Evolutionary conservation across 352 stramenopile species (phyloP).

Genomic region (Globisporangium nodosum): DNA sequence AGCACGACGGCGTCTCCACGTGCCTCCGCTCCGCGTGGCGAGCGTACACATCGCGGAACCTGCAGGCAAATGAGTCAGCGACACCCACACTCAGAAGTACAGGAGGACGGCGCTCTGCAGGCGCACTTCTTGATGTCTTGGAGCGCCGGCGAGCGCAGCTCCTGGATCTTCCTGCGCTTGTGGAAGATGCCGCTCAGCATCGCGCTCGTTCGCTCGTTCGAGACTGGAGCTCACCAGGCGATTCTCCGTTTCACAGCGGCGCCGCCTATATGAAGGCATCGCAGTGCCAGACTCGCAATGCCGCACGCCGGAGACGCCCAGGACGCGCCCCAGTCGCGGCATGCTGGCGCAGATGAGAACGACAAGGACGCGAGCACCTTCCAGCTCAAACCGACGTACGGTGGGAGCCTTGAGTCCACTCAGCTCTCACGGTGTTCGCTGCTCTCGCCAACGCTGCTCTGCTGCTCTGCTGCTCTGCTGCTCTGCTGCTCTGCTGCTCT

Average conservation of each 20-base stretch:
- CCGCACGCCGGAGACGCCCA: background rate
- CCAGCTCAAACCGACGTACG: conserved; percentile 37
- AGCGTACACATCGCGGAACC: conserved; percentile 67
- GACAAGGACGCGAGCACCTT: conserved; percentile 31
- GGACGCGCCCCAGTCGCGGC: background rate
- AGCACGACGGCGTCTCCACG: conserved; percentile 60
- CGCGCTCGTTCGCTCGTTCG: background rate
- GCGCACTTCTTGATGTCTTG: conserved; percentile 73
- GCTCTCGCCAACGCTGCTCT: too few relatives aligned
- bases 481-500: background rate
- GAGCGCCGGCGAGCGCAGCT: conserved; percentile 63
- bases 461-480: background rate
- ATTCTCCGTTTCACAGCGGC: too few relatives aligned
- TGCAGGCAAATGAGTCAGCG: conserved; percentile 8
- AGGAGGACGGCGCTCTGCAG: too few relatives aligned
- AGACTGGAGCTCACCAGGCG: too few relatives aligned
- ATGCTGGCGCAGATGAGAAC: conserved; percentile 1
- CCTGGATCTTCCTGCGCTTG: conserved; percentile 76
- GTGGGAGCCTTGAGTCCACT: too few relatives aligned
- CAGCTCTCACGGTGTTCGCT: too few relatives aligned
- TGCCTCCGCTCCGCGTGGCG: conserved; percentile 50
- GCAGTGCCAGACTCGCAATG: too few relatives aligned
- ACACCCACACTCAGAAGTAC: too few relatives aligned
- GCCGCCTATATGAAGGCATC: too few relatives aligned
- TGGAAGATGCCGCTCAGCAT: conserved; percentile 77